Evolutionary conservation across 192 early-diverging fungal genomes (phyloP).

Genomic region (Coemansia sp.): DNA sequence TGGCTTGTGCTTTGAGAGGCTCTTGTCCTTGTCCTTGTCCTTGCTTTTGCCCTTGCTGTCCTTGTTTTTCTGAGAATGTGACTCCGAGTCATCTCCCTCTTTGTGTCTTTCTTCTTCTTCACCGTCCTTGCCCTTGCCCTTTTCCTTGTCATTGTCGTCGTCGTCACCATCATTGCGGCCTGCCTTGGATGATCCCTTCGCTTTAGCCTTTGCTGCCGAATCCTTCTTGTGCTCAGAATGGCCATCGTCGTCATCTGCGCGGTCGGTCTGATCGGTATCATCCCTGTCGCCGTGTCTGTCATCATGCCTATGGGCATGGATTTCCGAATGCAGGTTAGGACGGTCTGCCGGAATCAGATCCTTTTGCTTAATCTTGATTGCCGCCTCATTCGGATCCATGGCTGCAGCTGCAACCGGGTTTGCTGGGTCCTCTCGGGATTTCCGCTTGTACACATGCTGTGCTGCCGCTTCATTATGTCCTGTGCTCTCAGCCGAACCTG

Average conservation of each 20-base stretch:
- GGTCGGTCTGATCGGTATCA: conserved; percentile 6
- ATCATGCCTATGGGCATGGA: conserved; percentile 22
- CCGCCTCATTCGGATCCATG: conserved; percentile 47
- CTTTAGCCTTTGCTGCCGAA: conserved; percentile 6
- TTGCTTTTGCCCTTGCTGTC: not conserved
- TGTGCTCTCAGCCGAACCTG: not conserved
- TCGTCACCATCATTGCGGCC: conserved; percentile 15
- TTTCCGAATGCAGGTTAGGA: conserved; percentile 11
- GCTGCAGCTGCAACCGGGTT: conserved; percentile 54
- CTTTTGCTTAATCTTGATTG: conserved; percentile 44
- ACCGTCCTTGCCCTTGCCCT: not conserved
- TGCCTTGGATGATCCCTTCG: conserved; percentile 8
- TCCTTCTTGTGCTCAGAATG: conserved; percentile 5
- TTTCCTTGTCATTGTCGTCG: not conserved
- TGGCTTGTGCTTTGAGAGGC: conserved; percentile 6
- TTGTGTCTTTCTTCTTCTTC: not conserved
- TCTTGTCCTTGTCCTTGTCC: conserved; percentile 7
- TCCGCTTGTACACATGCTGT: conserved; percentile 24
- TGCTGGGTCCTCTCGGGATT: conserved; percentile 34
- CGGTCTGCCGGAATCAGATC: conserved; percentile 50
- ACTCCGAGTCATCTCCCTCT: not conserved
- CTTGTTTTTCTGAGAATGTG: conserved; percentile 3
- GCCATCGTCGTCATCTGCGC: conserved; percentile 13
- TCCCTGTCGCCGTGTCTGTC: conserved; percentile 11
- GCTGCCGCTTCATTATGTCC: not conserved